phyloP scores from a whole-genome alignment of 257 asterid genomes.

The Asclepias syriaca region DNA sequence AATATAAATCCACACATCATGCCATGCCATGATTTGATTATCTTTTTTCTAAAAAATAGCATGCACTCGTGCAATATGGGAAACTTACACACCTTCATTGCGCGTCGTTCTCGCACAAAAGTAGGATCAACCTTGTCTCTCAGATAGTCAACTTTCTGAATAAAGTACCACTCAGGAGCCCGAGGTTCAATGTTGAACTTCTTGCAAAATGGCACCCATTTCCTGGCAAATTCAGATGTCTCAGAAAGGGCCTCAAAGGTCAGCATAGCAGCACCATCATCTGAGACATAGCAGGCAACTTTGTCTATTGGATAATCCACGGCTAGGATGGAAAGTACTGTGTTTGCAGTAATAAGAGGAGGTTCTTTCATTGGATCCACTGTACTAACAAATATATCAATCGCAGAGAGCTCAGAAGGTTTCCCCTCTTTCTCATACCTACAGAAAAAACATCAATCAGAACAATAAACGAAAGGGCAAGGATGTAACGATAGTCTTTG shows the following conservation, averaged over 20 bases:
- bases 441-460: slow-evolving; percentile 20
- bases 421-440: slow-evolving; percentile 97
- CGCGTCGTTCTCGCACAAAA: slow-evolving; percentile 95
- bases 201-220: slow-evolving; percentile 98
- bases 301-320: slow-evolving; percentile 90
- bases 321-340: slow-evolving; percentile 93
- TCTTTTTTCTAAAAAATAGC: background rate
- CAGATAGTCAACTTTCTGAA: slow-evolving; percentile 79
- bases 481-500: background rate
- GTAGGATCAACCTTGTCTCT: slow-evolving; percentile 82
- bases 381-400: slow-evolving; percentile 87
- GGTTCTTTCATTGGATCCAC: slow-evolving; percentile 98
- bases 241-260: slow-evolving; percentile 97
- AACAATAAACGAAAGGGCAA: background rate
- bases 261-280: slow-evolving; percentile 99
- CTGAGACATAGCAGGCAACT: slow-evolving; percentile 92
- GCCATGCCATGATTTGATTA: background rate
- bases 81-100: slow-evolving; percentile 66
- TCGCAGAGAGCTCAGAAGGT: slow-evolving; percentile 78
- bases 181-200: slow-evolving; percentile 83
- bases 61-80: background rate
- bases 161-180: slow-evolving; percentile 94
- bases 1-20: background rate
- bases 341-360: slow-evolving; percentile 94
- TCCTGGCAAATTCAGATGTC: slow-evolving; percentile 92